Evolutionary conservation across 495 filamentous ascomycete species (phyloP), one percentile per base, ranked within the genome.

Genomic region (Penicilliopsis zonata): DNA sequence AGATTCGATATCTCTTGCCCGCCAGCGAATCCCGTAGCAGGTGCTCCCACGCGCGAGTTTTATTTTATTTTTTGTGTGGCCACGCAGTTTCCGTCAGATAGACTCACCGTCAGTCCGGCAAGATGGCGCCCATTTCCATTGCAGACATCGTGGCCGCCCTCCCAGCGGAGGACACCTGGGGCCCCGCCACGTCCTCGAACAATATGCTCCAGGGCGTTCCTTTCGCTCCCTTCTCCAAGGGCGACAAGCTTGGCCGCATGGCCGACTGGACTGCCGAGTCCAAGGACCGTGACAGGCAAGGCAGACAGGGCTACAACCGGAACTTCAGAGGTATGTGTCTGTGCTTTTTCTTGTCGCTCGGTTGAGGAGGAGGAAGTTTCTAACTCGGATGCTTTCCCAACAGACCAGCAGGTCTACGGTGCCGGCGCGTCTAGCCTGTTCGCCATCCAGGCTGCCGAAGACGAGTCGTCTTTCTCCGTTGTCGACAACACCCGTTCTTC

Each of bases 171-270:
- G 82, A 82, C 45, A 58, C 66, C 43, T 98, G 90, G 90, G 90
- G 90, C 20, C 90, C 90, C 34, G 60, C 82, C 33, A 70, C 76
- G 32, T 74, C 84, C 16, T 70, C 59, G 38, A 85, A 94, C 46
- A 90, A 85, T 34, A 88, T 80, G 34, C 68, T 98, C 37, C 75
- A 87, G 47, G 90, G 92, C 50, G 86, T 96, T 19, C 90, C 90
- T 3, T 98, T 94, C 44, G 88, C 88, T 30, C 88, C 92, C 28
- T 98, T 86, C 65, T 94, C 86, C 38, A 98, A 98, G 67, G 85
- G 85, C 44, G 90, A 98, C 68, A 98, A 96, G 69, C 66, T 98
- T 17, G 90, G 92, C 33, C 86, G 90, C 43, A 98, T 98, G 90
- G 90, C 90, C 13, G 90, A 98, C 61, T 98, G 92, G 92, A 93